Evolutionary conservation across 140 eudicot genomes (phyloP).

Genomic region (Flaveria floridana): DNA sequence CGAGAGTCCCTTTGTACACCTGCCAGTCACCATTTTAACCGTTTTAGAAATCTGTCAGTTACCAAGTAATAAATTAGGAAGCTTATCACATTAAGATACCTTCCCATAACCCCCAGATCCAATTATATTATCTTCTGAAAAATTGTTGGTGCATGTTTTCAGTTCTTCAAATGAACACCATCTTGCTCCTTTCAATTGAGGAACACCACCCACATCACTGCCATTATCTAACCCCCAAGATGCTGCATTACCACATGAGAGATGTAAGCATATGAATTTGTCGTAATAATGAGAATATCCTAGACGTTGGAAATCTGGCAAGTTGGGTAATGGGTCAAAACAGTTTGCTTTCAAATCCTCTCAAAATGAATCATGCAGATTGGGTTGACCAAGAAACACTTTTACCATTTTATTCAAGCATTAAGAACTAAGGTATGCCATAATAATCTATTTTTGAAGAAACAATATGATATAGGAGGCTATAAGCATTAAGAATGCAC

Average conservation of each 20-base stretch:
- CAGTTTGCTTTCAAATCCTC: not conserved
- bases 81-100: slow-evolving; percentile 34
- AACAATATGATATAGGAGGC: not conserved
- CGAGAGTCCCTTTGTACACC: slow-evolving; percentile 77
- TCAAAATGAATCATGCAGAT: not conserved
- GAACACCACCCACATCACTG: slow-evolving; percentile 50
- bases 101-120: slow-evolving; percentile 90
- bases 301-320: not conserved
- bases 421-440: not conserved
- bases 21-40: slow-evolving; percentile 24
- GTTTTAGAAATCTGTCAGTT: not conserved
- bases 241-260: slow-evolving; percentile 45
- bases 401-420: not conserved
- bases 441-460: not conserved
- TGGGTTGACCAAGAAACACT: not conserved
- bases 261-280: slow-evolving; percentile 6
- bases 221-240: slow-evolving; percentile 56
- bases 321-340: not conserved
- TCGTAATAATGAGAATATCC: slow-evolving; percentile 5
- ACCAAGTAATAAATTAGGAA: not conserved
- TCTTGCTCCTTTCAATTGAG: slow-evolving; percentile 76
- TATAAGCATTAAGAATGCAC: not conserved
- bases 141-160: slow-evolving; percentile 52
- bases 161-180: slow-evolving; percentile 83
- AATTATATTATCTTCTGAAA: slow-evolving; percentile 61